Evolutionary conservation across 306 rosid species (phyloP), one percentile per base, ranked within the genome.

Genomic region (Pyrus pyrifolia): DNA sequence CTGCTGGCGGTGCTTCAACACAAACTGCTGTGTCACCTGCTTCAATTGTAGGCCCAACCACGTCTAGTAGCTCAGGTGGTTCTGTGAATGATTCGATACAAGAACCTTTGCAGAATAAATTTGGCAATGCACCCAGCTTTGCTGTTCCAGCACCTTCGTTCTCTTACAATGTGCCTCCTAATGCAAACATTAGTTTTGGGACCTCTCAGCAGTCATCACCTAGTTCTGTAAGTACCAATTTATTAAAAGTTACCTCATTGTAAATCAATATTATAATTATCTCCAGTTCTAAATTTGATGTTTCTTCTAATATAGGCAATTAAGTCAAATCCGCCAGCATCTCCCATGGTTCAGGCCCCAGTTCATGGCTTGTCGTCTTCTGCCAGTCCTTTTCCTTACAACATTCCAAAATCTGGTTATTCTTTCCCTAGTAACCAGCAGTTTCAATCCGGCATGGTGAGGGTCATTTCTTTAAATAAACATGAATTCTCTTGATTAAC

Each of bases 311-410:
- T 72, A 77, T 64, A 87, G 93, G 87, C 5, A 11, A 63, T 79
- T n/a, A 81, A 67, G 8, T 72, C 79, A 5, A 81, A 85, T 78
- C 72, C 59, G 1, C 40, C 84, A 19, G 77, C 25, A 17, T 70
- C 83, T 81, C 81, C 83, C 33, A 35, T 79, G 80, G 78, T 19
- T 83, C 91, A 86, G 71, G 85, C 85, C 68, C 86, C 77, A 21
- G 81, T 83, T 68, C 87, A 82, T 65, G 87, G 79, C 57, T 27
- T 64, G 68, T 40, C 84, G 17, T 79, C 91, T 25, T 82, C 76
- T 52, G 71, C 82, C 13, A 62, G 71, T 17, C 87, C 87, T 2
- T 89, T 87, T 79, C 87, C 86, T 1, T 86, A 84, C 57, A 89
- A 84, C 74, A 15, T 77, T 82, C 61, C 91, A 15, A 88, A 75